These are phyloP conservation scores for Cladophialophora bantiana DNA, from an alignment of 2,329 filamentous ascomycete genomes.

Conservation along the genomic window DNA sequence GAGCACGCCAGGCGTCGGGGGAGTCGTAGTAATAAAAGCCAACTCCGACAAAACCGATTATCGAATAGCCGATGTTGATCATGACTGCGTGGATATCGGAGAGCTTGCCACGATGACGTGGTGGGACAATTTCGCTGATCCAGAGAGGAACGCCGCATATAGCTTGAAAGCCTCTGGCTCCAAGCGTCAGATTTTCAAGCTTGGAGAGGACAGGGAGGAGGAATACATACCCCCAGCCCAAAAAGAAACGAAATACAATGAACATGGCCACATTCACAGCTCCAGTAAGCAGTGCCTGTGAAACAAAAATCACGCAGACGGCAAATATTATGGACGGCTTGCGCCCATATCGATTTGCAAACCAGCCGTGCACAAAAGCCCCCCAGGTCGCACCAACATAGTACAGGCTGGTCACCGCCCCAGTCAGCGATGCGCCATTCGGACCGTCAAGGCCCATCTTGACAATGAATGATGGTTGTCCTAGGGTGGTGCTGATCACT, in stretches of 20 bases:
- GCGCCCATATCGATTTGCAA: conserved; percentile 12
- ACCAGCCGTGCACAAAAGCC: neutral
- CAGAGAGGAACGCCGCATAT: conserved; percentile 11
- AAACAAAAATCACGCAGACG: neutral
- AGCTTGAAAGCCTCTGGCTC: conserved; percentile 7
- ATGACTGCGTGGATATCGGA: conserved; percentile 48
- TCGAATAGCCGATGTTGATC: conserved; percentile 56
- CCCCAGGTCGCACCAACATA: conserved; percentile 23
- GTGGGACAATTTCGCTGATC: conserved; percentile 87
- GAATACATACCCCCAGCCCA: conserved; percentile 24
- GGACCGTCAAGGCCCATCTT: conserved; percentile 30
- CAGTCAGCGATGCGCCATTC: conserved; percentile 5
- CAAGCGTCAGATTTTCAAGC: neutral
- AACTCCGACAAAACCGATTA: conserved; percentile 50
- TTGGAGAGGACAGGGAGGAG: neutral
- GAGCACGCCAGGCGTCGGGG: conserved; percentile 5
- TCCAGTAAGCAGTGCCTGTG: conserved; percentile 12
- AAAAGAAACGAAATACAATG: conserved; percentile 27
- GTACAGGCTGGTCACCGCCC: conserved; percentile 10
- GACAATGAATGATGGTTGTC: conserved; percentile 54
- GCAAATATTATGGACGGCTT: conserved; percentile 6
- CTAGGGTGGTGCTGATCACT: conserved; percentile 29
- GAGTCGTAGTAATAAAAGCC: conserved; percentile 22
- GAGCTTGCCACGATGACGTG: conserved; percentile 41
- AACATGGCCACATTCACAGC: conserved; percentile 21